Percentiles rank a stretch among this genome's conserved stretches.
These are phyloP conservation scores for Talaromyces adpressus DNA, from an alignment of 495 filamentous ascomycete genomes.

Conservation along the genomic window DNA sequence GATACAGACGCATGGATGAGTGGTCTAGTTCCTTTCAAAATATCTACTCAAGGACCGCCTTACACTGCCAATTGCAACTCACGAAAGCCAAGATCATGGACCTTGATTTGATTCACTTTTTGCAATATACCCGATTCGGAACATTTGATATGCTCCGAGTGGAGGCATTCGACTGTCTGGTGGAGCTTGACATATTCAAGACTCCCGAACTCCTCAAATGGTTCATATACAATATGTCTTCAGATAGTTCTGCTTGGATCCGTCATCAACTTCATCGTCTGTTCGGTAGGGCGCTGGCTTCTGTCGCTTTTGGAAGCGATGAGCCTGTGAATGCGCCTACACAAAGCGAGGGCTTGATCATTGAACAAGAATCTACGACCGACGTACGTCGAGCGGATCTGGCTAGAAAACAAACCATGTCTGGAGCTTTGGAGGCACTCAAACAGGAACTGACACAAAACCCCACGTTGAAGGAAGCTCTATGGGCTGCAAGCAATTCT, in stretches of 20 bases:
- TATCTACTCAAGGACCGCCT: slow-evolving; percentile 72
- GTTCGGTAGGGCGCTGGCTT: slow-evolving; percentile 66
- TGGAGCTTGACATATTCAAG: slow-evolving; percentile 67
- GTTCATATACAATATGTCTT: slow-evolving; percentile 63
- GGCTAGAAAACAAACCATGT: slow-evolving; percentile 66
- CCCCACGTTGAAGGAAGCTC: slow-evolving; percentile 52
- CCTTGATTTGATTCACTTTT: slow-evolving; percentile 55
- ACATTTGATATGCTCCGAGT: slow-evolving; percentile 76
- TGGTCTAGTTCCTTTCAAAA: slow-evolving; percentile 91
- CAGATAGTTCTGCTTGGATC: slow-evolving; percentile 75
- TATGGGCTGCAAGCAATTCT: slow-evolving; percentile 76
- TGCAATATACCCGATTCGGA: slow-evolving; percentile 71
- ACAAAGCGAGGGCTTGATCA: slow-evolving; percentile 58
- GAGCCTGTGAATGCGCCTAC: slow-evolving; percentile 17
- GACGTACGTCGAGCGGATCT: slow-evolving; percentile 61
- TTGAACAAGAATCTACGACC: slow-evolving; percentile 69
- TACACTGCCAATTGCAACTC: slow-evolving; percentile 68
- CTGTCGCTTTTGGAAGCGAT: slow-evolving; percentile 68
- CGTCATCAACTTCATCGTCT: slow-evolving; percentile 60
- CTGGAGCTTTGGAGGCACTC: slow-evolving; percentile 66
- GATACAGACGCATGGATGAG: slow-evolving; percentile 87
- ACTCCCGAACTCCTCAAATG: slow-evolving; percentile 56
- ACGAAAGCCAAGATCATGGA: slow-evolving; percentile 66
- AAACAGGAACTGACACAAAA: slow-evolving; percentile 63
- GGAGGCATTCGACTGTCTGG: slow-evolving; percentile 72